Evolutionary conservation across 1,284 basidiomycete species (phyloP).

Genomic region (Neolentinus lepideus): DNA sequence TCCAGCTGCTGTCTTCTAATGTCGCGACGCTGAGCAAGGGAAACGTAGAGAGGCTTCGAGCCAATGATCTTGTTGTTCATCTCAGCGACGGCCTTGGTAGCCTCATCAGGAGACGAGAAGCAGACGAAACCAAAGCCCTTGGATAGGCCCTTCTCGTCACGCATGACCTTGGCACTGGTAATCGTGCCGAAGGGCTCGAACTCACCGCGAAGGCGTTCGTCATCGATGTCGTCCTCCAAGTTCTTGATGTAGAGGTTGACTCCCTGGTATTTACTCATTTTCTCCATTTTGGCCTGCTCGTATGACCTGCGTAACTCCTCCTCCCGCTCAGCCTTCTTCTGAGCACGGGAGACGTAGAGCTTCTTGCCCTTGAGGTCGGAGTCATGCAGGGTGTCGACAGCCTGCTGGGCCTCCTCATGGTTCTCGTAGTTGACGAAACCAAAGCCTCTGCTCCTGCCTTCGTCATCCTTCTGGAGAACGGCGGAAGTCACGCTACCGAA

Average conservation of each 20-base stretch:
- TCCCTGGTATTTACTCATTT: constrained; percentile 96
- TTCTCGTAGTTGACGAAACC: constrained; percentile 96
- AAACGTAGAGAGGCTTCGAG: constrained; percentile 97
- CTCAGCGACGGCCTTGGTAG: constrained; percentile 98
- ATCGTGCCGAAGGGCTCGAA: constrained; percentile 97
- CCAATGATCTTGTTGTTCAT: constrained; percentile 99
- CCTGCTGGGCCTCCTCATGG: constrained; percentile 89
- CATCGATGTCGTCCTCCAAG: constrained; percentile 88
- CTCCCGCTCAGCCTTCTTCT: constrained; percentile 98
- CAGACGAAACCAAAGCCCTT: constrained; percentile 99
- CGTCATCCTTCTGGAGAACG: constrained; percentile 75
- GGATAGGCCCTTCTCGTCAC: constrained; percentile 86
- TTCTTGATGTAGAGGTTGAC: constrained; percentile 99
- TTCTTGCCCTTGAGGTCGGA: constrained; percentile 83
- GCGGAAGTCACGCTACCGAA: constrained; percentile 91
- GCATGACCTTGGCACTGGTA: constrained; percentile 99
- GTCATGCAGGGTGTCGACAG: constrained; percentile 90
- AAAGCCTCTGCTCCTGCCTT: constrained; percentile 93
- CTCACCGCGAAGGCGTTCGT: constrained; percentile 90
- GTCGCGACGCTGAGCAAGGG: constrained; percentile 97
- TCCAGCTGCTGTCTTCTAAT: constrained; percentile 98
- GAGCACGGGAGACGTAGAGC: constrained; percentile 94
- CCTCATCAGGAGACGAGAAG: constrained; percentile 98
- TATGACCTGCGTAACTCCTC: constrained; percentile 93
- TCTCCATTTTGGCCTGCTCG: constrained; percentile 96